Base-by-base conservation (phyloP, 208 protist species). In the Leishmania arabica region DNA sequence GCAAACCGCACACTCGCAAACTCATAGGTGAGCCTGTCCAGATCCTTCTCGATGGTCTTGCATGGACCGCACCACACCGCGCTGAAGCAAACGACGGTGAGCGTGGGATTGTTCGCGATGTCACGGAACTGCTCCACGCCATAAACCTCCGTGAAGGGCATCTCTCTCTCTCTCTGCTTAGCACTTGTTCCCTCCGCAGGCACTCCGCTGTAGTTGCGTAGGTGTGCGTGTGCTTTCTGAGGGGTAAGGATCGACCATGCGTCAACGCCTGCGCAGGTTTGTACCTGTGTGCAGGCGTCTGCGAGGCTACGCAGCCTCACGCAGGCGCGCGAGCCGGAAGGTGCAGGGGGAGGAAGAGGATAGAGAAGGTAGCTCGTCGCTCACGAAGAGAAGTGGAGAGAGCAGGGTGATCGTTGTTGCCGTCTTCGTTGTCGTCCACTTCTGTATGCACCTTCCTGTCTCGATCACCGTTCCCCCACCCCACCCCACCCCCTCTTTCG, bases 31-130 rank as follows among this genome's bases (percentile, higher is more conserved):
- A 97, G 76, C 87, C 90, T 95, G 56, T 95, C 93, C 72, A 97
- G 79, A 49, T 91, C 80, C 62, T 89, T 91, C 77, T 95, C 88
- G 53, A 96, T 94, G 3, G 87, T 88, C 73, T 95, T 92, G 84
- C 92, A 97, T 13, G 92, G 92, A 8, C 91, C 92, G 76, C 94
- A 96, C 94, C 92, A 95, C 53, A 95, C 87, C 7, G 92, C 92
- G 31, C 89, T 91, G 77, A 95, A 96, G 88, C 90, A 96, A 60
- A 89, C 87, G 3, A 97, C 89, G 19, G 89, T 95, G 51, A 95
- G 76, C 11, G 40, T 81, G 2, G 84, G 65, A 24, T 90, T 76
- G 78, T 90, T 95, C 69, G 94, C 91, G 27, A 95, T 56, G 0
- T 93, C 87, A 31, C 92, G 86, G 84, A 97, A 95, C 68, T 94